Evolutionary conservation across 2,329 filamentous ascomycete genomes (phyloP), one percentile per base, ranked within the genome.

Genomic region (Hypoxylon sp.): DNA sequence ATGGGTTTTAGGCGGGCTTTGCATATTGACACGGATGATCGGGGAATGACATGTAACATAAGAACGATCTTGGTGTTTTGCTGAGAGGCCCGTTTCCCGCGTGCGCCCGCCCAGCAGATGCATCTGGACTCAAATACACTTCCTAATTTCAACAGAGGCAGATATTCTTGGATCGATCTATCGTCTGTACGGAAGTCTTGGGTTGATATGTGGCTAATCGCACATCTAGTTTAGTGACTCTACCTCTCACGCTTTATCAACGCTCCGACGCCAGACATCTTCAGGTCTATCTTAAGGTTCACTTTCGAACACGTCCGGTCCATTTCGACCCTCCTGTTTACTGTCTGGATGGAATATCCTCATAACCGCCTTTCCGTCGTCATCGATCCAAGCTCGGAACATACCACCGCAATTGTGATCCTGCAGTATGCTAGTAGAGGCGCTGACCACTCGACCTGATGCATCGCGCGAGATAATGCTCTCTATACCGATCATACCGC

Each of bases 321-420:
- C 45, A 14, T 6, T 36, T 21, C 9, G 17, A 28, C 13, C 13
- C 21, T 23, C 19, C 17, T 41, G 28, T 23, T 61, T 63, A 17
- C 69, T 62, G 10, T 73, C 68, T 61, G 86, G 83, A 55, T 84
- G 81, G 81, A 89, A 91, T 1, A 91, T 84, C 60, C 86, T 85
- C 75, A 89, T 87, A 23, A 84, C 81, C 17, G 84, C 82, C 63
- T 81, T 81, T 0, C 89, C 91, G 1, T 86, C 76, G 3, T 89
- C 85, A 68, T 92, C 87, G 19, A 92, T 81, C 86, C 91, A 95
- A 0, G 93, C 93, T 19, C 93, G 86, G 75, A 94, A 96, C 92
- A 97, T 94, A 0, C 94, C 94, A 3, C 90, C 91, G 73, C 92
- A 96, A 76, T 97, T 97, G 77, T 90, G 94, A 73, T 94, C 92